These are phyloP conservation scores for Dichotomopilus funicola DNA, from an alignment of 2,329 filamentous ascomycete species.

Conservation along the genomic window DNA sequence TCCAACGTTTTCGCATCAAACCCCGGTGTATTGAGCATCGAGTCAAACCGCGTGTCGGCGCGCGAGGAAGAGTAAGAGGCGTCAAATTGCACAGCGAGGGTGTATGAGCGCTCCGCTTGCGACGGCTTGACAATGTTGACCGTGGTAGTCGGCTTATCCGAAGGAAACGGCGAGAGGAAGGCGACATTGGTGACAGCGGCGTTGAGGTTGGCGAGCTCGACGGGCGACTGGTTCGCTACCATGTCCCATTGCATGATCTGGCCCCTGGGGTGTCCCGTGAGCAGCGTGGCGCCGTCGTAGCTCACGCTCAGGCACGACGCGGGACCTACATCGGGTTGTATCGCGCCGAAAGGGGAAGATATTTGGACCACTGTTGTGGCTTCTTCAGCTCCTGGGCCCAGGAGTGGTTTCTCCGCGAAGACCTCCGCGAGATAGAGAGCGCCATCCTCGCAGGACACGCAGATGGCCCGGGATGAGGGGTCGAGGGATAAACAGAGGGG, in stretches of 20 bases:
- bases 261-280: conserved; percentile 77
- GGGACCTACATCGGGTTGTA: conserved; percentile 58
- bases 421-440: conserved; percentile 76
- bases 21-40: conserved; percentile 41
- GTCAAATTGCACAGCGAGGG: conserved; percentile 58
- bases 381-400: conserved; percentile 49
- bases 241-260: conserved; percentile 78
- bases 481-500: conserved; percentile 72
- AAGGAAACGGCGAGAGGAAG: conserved; percentile 59
- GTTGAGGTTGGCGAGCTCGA: conserved; percentile 64
- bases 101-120: conserved; percentile 58
- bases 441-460: conserved; percentile 73
- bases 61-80: conserved; percentile 28
- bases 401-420: conserved; percentile 46
- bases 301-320: conserved; percentile 64
- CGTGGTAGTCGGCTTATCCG: conserved; percentile 39
- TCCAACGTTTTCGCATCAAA: conserved; percentile 43
- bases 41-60: conserved; percentile 37
- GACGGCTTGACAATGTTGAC: conserved; percentile 74
- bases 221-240: conserved; percentile 59
- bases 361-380: conserved; percentile 53
- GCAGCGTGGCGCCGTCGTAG: conserved; percentile 72
- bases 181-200: conserved; percentile 75
- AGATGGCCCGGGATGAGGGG: conserved; percentile 75
- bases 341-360: conserved; percentile 46